Base-by-base conservation (phyloP, 2,329 filamentous ascomycete species). In the Allantophomopsis cytisporea region DNA sequence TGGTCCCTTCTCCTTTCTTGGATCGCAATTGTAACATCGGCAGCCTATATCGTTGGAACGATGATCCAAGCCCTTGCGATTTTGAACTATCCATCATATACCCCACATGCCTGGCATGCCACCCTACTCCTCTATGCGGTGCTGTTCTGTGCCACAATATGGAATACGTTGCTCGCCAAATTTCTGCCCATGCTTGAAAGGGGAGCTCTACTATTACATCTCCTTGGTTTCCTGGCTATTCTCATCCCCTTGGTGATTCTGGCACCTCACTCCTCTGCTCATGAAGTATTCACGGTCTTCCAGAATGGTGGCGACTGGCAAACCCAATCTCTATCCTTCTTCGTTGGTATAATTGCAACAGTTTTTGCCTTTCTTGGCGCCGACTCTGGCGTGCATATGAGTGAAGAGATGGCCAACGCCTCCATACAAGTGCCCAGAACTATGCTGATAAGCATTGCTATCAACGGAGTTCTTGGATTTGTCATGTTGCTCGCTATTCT, bases 401-500 rank as follows among this genome's bases (percentile, higher is more conserved):
- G 57, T 1, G 65, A 68, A 42, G 65, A 68, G 43, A 61, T 66
- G 4, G 48, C 57, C 5, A 61, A 73, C 39, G 65, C 71, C 1
- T 62, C 67, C 2, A 53, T 60, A 2, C 64, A 64, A 0, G 60
- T 76, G 0, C 71, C 71, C 1, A 59, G 59, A 5, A 64, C 68
- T 0, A 65, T 76, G 43, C 61, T 74, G 32, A 54, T 59, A 2
- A 63, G 62, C 2, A 58, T 73, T 0, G 43, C 61, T 0, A 56
- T 74, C 36, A 75, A 75, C 40, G 69, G 65, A 3, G 48, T 60
- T 0, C 54, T 72, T 1, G 73, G 71, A 0, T 69, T 75, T 35
- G 59, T 65, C n/a, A 71, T 76, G 60, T 49, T 75, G n/a, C 58
- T 75, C 12, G 66, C 69, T 1, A 58, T 72, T 31, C 60, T 71